A percentile compares a stretch with the other conserved stretches of the same genome.
These are phyloP conservation scores for Pythium dissimile DNA, from an alignment of 352 stramenopile genomes.

Conservation along the genomic window DNA sequence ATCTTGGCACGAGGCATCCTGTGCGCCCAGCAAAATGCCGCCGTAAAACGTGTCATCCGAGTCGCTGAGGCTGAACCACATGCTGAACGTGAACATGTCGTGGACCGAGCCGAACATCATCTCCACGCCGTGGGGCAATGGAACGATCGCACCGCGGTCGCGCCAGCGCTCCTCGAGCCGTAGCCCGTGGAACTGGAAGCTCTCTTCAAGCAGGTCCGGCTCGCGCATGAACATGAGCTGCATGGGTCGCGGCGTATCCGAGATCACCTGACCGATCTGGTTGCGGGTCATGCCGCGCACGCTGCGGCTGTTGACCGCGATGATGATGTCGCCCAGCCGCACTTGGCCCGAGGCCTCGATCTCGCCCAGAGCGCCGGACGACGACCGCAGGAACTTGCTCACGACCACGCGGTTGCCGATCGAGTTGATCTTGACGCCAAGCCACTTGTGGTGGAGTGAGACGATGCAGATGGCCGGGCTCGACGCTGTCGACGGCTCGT, in stretches of 20 bases:
- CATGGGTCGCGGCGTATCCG: conserved; percentile 49
- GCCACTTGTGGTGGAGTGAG: conserved; percentile 63
- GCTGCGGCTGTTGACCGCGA: conserved; percentile 58
- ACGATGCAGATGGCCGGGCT: conserved; percentile 28
- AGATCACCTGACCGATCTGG: conserved; percentile 57
- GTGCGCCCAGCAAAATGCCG: conserved; percentile 56
- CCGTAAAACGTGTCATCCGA: conserved; percentile 48
- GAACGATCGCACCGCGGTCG: conserved; percentile 47
- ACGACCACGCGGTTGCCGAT: conserved; percentile 67
- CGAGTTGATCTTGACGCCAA: conserved; percentile 76
- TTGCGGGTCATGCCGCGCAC: conserved; percentile 58
- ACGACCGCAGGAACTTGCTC: conserved; percentile 65
- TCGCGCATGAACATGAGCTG: conserved; percentile 60
- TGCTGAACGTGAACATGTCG: conserved; percentile 48
- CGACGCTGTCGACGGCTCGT: background rate
- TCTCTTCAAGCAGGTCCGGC: conserved; percentile 38
- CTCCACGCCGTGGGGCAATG: conserved; percentile 41
- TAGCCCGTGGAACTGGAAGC: conserved; percentile 58
- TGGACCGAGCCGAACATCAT: conserved; percentile 28
- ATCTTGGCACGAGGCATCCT: conserved; percentile 45
- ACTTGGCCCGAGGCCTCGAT: conserved; percentile 66
- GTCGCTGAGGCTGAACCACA: conserved; percentile 69
- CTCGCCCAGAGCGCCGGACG: conserved; percentile 54
- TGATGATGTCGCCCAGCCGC: conserved; percentile 55
- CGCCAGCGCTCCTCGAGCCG: conserved; percentile 46